Base-by-base conservation (phyloP, 2,329 filamentous ascomycete genomes). In the Pseudomassariella vexata region DNA sequence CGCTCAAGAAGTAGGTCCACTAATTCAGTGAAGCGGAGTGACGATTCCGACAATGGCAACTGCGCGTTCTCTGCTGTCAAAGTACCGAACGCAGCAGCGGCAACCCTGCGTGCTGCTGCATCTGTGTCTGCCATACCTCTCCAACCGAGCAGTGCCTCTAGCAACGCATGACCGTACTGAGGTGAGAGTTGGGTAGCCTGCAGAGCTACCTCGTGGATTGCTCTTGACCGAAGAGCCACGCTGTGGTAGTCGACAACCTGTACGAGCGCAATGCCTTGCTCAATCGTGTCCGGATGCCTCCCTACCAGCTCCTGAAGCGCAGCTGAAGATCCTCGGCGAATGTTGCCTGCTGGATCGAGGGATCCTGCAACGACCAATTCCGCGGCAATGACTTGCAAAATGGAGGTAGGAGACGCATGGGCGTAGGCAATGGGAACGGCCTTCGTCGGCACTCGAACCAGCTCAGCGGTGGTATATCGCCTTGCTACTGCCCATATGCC, bases 221-320 rank as follows among this genome's bases (percentile, higher is more conserved):
- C 90, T 43, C 85, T 75, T 11, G 84, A 82, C 16, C 90, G 75
- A n/a, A 94, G 71, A 3, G 92, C 90, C 14, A 98, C 88, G 22
- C 86, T 77, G 53, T 95, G 88, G 50, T 95, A 98, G 52, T 98
- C 92, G 2, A 96, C 85, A 2, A 76, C 73, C 52, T 96, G 92
- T 0, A 96, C 87, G 2, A 96, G 70, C 24, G 77, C 61, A 35
- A 98, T 96, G 0, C 90, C 92, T 47, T 88, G 68, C 11, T 73
- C 66, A 20, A 96, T 77, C 0, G 76, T 88, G 47, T 95, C 82
- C 0, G 92, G 90, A 58, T 98, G 90, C 8, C 92, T 79, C 9
- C 92, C 92, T 37, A 96, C 83, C 10, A 98, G 70, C 54, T 98
- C 92, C 53, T 98, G 92, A 22, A 98, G 63, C 3, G 92, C 92